These are phyloP conservation scores for Cercospora nicotianae DNA, from an alignment of 2,329 filamentous ascomycete genomes.

Conservation along the genomic window DNA sequence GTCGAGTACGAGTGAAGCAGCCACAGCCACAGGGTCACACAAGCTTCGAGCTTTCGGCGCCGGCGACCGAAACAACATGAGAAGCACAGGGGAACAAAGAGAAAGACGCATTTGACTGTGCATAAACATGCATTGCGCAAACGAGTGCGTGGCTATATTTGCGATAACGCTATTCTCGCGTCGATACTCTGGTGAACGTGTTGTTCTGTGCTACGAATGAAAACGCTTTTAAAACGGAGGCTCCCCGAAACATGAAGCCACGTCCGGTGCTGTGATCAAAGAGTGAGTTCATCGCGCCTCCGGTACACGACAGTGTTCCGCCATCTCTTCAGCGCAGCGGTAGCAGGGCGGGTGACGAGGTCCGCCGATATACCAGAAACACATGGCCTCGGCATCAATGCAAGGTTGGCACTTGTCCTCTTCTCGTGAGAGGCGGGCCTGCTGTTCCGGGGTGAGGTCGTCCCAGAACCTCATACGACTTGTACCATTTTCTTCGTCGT, in stretches of 20 bases:
- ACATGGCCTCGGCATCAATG: neutral
- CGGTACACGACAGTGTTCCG: neutral
- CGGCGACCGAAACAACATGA: neutral
- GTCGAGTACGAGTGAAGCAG: neutral
- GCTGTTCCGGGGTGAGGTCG: neutral
- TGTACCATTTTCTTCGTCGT: neutral
- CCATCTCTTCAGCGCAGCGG: neutral
- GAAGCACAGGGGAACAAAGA: neutral
- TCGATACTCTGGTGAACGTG: neutral
- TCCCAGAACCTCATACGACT: neutral
- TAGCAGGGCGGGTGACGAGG: neutral
- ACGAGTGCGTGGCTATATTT: neutral
- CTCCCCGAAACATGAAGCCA: neutral
- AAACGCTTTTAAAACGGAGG: neutral
- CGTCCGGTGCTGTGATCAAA: neutral
- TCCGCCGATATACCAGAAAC: slow-evolving; percentile 1
- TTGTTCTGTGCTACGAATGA: neutral
- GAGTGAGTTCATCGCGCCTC: neutral
- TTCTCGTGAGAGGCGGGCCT: neutral
- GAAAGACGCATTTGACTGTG: neutral
- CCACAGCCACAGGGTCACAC: slow-evolving; percentile 1
- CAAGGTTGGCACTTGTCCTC: slow-evolving; percentile 1
- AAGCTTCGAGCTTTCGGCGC: slow-evolving; percentile 6
- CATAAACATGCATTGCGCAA: neutral
- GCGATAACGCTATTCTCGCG: neutral